Evolutionary conservation across 805 yeast genomes (phyloP).

Genomic region (Scheffersomyces lignosus): DNA sequence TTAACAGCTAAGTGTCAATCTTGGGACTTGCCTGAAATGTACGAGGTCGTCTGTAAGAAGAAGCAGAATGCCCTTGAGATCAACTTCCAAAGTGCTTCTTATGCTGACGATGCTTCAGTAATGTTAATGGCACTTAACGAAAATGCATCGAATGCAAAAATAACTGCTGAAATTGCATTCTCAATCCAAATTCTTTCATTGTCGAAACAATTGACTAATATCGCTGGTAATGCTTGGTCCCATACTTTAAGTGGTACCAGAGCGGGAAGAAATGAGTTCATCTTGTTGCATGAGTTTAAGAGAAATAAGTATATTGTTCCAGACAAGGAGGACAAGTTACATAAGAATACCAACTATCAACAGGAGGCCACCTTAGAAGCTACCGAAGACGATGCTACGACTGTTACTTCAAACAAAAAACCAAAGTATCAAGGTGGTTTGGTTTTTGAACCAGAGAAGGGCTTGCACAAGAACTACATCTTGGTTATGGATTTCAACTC

Average conservation of each 20-base stretch:
- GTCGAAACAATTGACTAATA: slow-evolving; percentile 84
- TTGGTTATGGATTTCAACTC: slow-evolving; percentile 98
- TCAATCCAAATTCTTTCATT: slow-evolving; percentile 82
- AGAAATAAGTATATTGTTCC: slow-evolving; percentile 82
- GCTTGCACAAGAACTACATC: slow-evolving; percentile 83
- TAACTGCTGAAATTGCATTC: slow-evolving; percentile 77
- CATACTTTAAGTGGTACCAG: slow-evolving; percentile 93
- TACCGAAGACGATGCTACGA: slow-evolving; percentile 42
- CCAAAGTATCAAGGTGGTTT: slow-evolving; percentile 89
- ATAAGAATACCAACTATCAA: slow-evolving; percentile 35
- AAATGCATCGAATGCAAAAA: slow-evolving; percentile 62
- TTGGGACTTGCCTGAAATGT: slow-evolving; percentile 94
- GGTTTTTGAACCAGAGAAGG: slow-evolving; percentile 96
- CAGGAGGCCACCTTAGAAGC: slow-evolving; percentile 34
- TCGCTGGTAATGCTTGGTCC: slow-evolving; percentile 98
- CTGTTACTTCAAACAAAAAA: slow-evolving; percentile 56
- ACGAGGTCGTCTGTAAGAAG: slow-evolving; percentile 69
- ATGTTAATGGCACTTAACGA: slow-evolving; percentile 71
- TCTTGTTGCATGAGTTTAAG: slow-evolving; percentile 87
- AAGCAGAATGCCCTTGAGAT: slow-evolving; percentile 65
- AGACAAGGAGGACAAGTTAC: slow-evolving; percentile 61
- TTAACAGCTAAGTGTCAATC: slow-evolving; percentile 88
- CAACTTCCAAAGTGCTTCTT: slow-evolving; percentile 66
- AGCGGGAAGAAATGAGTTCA: slow-evolving; percentile 92
- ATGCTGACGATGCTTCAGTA: slow-evolving; percentile 64